Percentiles rank a stretch among this genome's conserved stretches.
phyloP scores from a whole-genome alignment of 495 filamentous ascomycete genomes.

The Aspergillus haitiensis region DNA sequence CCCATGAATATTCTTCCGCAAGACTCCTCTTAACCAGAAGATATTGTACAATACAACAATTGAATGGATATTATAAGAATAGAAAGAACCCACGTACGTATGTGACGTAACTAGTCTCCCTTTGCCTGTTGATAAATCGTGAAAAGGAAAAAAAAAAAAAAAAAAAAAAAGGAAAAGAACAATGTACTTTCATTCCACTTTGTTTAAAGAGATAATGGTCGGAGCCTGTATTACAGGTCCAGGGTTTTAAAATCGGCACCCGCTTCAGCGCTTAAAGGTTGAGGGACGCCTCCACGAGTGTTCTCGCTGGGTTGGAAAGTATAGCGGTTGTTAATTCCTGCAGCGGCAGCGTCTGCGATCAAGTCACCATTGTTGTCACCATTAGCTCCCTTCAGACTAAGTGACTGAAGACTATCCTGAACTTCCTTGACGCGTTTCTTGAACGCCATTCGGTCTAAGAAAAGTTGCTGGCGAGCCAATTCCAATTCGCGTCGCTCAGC shows the following conservation, averaged over 20 bases:
- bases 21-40: constrained; percentile 10
- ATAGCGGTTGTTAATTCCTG: constrained; percentile 55
- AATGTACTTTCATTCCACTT: constrained; percentile 13
- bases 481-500: constrained; percentile 92
- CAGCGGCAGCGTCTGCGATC: constrained; percentile 47
- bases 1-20: too few relatives aligned
- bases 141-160: background rate
- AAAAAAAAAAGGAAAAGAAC: constrained; percentile 1
- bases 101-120: too few relatives aligned
- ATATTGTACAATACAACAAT: constrained; percentile 31
- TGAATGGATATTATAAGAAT: constrained; percentile 27
- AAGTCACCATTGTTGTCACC: constrained; percentile 55
- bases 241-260: constrained; percentile 53
- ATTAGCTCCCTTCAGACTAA: constrained; percentile 54
- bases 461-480: constrained; percentile 84
- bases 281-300: constrained; percentile 46
- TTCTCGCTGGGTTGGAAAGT: constrained; percentile 57
- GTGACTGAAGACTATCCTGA: constrained; percentile 70
- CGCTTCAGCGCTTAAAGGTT: constrained; percentile 64
- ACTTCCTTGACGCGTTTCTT: constrained; percentile 81
- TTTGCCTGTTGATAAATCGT: too few relatives aligned
- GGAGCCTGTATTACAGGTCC: constrained; percentile 39
- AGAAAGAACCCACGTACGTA: background rate
- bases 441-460: constrained; percentile 86
- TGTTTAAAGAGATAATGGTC: too few relatives aligned